Evolutionary conservation across 768 basidiomycete genomes (phyloP).

Genomic region (Sarcodon sp.): DNA sequence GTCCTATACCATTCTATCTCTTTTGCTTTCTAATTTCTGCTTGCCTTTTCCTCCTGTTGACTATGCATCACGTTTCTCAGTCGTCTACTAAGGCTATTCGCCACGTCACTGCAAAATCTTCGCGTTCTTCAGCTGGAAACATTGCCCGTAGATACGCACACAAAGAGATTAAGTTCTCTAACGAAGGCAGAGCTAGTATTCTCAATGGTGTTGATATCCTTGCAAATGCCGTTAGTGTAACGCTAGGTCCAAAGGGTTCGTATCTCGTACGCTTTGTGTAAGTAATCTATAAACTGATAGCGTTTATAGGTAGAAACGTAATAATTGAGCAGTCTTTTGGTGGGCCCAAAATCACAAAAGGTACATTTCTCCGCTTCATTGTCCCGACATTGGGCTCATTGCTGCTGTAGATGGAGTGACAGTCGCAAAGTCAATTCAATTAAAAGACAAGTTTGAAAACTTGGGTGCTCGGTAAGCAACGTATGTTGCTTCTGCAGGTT

Average conservation of each 20-base stretch:
- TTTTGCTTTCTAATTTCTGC: too few relatives aligned
- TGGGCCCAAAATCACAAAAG: constrained; percentile 93
- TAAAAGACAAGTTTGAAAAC: constrained; percentile 99
- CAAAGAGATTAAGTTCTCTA: constrained; percentile 96
- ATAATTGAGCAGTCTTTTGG: constrained; percentile 93
- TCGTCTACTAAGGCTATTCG: constrained; percentile 58
- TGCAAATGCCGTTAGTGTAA: constrained; percentile 93
- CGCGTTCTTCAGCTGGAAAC: constrained; percentile 21
- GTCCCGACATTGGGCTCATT: neutral
- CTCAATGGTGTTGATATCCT: constrained; percentile 93
- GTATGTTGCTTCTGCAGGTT: neutral
- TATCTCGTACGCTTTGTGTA: neutral
- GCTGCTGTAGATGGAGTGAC: constrained; percentile 75
- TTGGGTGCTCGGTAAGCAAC: constrained; percentile 84
- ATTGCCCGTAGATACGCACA: constrained; percentile 60
- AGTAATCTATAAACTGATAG: constrained; percentile 5
- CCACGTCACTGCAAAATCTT: constrained; percentile 40
- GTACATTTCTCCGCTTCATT: constrained; percentile 24
- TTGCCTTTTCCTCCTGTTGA: constrained; percentile 2
- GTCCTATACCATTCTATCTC: too few relatives aligned
- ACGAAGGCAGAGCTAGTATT: constrained; percentile 88
- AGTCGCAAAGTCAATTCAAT: constrained; percentile 86
- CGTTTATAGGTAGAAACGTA: constrained; percentile 72
- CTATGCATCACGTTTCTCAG: constrained; percentile 63
- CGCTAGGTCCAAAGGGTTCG: constrained; percentile 89